A percentile compares a stretch with the other conserved stretches of the same genome.
phyloP scores from a whole-genome alignment of 2,329 filamentous ascomycete genomes.

The Colletotrichum sp. region DNA sequence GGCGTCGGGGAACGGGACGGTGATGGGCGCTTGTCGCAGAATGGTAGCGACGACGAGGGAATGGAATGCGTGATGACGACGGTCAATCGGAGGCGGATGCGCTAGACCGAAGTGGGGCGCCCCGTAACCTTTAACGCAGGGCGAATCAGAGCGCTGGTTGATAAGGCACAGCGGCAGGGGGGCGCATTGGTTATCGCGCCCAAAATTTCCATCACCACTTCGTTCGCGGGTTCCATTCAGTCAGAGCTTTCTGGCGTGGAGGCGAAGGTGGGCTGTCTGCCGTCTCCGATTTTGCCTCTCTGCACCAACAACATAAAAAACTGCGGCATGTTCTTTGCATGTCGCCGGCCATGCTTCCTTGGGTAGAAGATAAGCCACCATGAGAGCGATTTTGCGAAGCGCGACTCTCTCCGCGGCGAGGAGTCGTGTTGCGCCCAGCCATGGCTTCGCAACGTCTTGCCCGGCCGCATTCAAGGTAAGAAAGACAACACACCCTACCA shows the following conservation, averaged over 20 bases:
- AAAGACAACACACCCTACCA: not conserved
- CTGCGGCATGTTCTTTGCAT: not conserved
- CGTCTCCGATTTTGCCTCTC: not conserved
- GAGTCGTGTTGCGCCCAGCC: not conserved
- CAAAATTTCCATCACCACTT: slow-evolving; percentile 11
- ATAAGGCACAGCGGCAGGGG: not conserved
- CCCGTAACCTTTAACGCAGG: not conserved
- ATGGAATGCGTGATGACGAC: slow-evolving; percentile 21
- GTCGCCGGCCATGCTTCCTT: slow-evolving; percentile 6
- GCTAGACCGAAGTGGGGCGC: slow-evolving; percentile 14
- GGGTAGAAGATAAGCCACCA: slow-evolving; percentile 1
- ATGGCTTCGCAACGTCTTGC: slow-evolving; percentile 19
- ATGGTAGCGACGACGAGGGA: not conserved
- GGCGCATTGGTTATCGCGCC: slow-evolving; percentile 8
- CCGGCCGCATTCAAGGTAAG: slow-evolving; percentile 12
- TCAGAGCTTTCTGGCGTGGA: not conserved
- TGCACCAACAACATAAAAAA: not conserved
- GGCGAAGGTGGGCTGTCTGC: not conserved
- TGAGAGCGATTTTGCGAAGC: slow-evolving; percentile 17
- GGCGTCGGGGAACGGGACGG: not conserved
- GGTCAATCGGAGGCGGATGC: slow-evolving; percentile 12
- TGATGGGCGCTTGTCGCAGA: slow-evolving; percentile 16
- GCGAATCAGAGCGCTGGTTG: not conserved
- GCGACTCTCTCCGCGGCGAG: slow-evolving; percentile 1
- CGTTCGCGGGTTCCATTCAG: not conserved